A percentile compares a stretch with the other conserved stretches of the same genome.
phyloP scores from a whole-genome alignment of 306 rosid genomes.

The Arachis hypogaea region DNA sequence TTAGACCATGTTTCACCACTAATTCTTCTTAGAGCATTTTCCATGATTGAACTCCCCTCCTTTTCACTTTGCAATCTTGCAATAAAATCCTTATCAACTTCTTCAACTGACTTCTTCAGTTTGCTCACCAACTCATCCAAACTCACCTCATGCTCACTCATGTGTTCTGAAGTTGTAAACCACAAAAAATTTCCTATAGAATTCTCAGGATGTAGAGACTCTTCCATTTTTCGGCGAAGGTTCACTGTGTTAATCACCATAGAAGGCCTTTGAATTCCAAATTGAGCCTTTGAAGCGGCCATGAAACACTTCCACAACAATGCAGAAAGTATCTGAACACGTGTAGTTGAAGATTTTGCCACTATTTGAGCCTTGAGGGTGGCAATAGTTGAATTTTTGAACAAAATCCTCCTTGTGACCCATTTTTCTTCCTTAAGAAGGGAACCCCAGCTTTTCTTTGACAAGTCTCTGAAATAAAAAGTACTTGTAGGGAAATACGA shows the following conservation, averaged over 20 bases:
- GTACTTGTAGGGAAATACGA: slow-evolving; percentile 36
- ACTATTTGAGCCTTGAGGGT: slow-evolving; percentile 42
- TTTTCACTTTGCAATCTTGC: slow-evolving; percentile 2
- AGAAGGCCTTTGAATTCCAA: slow-evolving; percentile 29
- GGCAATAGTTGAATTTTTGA: slow-evolving; percentile 41
- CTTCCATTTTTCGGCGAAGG: slow-evolving; percentile 39
- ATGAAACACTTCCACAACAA: slow-evolving; percentile 57
- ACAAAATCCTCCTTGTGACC: slow-evolving; percentile 46
- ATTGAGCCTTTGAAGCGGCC: slow-evolving; percentile 34
- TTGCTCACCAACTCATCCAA: slow-evolving; percentile 26
- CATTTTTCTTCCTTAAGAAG: slow-evolving; percentile 18
- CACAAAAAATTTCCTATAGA: slow-evolving; percentile 52
- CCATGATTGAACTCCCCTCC: background rate
- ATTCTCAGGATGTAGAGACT: slow-evolving; percentile 19
- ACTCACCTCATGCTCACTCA: background rate
- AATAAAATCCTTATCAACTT: background rate
- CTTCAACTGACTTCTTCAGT: slow-evolving; percentile 25
- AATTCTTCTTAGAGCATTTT: background rate
- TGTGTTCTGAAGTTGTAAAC: slow-evolving; percentile 13
- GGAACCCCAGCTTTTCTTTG: slow-evolving; percentile 1
- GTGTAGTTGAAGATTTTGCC: slow-evolving; percentile 19
- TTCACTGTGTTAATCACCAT: slow-evolving; percentile 45
- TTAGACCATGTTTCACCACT: background rate
- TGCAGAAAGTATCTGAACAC: slow-evolving; percentile 46
- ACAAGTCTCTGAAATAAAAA: slow-evolving; percentile 17